These are phyloP conservation scores for Euphorbia tirucalli DNA, from an alignment of 345 rosid species.

Conservation along the genomic window DNA sequence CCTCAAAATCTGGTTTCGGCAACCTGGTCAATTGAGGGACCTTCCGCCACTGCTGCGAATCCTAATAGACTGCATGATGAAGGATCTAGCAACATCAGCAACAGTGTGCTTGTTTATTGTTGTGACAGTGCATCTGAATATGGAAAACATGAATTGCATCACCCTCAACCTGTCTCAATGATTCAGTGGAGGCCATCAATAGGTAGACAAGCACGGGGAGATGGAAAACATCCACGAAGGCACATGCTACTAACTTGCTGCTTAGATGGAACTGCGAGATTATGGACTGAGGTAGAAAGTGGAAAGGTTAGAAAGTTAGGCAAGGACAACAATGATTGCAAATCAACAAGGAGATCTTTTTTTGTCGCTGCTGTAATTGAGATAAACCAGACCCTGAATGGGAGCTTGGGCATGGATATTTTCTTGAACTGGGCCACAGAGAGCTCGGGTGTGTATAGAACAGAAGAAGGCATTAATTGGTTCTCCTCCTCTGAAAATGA, in stretches of 20 bases:
- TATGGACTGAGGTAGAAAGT: constrained; percentile 77
- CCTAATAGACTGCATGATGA: constrained; percentile 29
- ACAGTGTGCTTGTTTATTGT: constrained; percentile 48
- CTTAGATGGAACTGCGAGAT: constrained; percentile 80
- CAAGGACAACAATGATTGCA: constrained; percentile 48
- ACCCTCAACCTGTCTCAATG: constrained; percentile 72
- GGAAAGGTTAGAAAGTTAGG: constrained; percentile 51
- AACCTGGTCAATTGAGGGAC: constrained; percentile 73
- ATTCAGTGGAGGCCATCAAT: constrained; percentile 80
- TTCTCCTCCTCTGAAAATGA: constrained; percentile 32
- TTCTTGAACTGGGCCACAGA: constrained; percentile 67
- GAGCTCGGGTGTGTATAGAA: constrained; percentile 45
- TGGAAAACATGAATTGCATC: constrained; percentile 46
- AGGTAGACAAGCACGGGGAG: constrained; percentile 35
- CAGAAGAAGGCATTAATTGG: constrained; percentile 41
- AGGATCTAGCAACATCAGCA: constrained; percentile 41
- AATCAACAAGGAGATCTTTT: constrained; percentile 35
- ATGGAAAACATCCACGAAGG: constrained; percentile 36
- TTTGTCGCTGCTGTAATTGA: constrained; percentile 78
- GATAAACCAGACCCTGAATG: constrained; percentile 57
- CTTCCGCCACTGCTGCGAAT: constrained; percentile 61
- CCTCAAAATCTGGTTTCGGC: constrained; percentile 81
- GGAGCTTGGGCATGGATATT: constrained; percentile 50
- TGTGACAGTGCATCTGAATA: constrained; percentile 44
- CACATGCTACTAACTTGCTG: constrained; percentile 76